Evolutionary conservation across 2,329 filamentous ascomycete species (phyloP).

Genomic region (Waltergamsia citrina): DNA sequence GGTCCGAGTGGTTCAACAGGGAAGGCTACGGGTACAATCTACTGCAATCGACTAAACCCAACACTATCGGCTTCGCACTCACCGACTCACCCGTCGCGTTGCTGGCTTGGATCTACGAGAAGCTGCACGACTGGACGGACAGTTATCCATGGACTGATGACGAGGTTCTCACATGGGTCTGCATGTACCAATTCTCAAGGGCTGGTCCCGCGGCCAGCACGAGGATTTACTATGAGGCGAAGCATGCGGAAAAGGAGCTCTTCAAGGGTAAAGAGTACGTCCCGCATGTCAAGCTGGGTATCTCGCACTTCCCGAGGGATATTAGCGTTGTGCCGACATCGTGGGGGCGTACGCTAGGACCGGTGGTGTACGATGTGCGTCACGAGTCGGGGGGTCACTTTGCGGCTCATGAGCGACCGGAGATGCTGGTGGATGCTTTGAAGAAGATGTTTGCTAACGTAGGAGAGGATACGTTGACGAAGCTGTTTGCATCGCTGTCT

Average conservation of each 20-base stretch:
- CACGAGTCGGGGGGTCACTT: no score
- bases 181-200: slow-evolving; percentile 58
- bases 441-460: no score
- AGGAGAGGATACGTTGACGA: no score
- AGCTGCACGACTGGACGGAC: slow-evolving; percentile 68
- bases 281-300: slow-evolving; percentile 24
- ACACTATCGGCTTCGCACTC: slow-evolving; percentile 62
- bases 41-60: slow-evolving; percentile 52
- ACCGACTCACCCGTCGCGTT: slow-evolving; percentile 61
- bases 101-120: slow-evolving; percentile 74
- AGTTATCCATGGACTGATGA: slow-evolving; percentile 62
- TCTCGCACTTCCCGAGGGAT: slow-evolving; percentile 47
- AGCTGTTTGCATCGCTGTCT: no score
- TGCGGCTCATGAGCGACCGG: no score
- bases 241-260: slow-evolving; percentile 23
- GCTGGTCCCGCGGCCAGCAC: slow-evolving; percentile 57
- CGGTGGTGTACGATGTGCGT: no score
- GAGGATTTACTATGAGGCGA: slow-evolving; percentile 62
- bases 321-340: slow-evolving; percentile 40
- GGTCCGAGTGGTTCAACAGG: slow-evolving; percentile 45
- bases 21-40: slow-evolving; percentile 33
- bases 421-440: no score
- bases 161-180: slow-evolving; percentile 63
- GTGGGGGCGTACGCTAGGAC: no score
- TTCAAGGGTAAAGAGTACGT: slow-evolving; percentile 12